These are phyloP conservation scores for Penicillium sp. DNA, from an alignment of 2,329 filamentous ascomycete species.

Conservation along the genomic window DNA sequence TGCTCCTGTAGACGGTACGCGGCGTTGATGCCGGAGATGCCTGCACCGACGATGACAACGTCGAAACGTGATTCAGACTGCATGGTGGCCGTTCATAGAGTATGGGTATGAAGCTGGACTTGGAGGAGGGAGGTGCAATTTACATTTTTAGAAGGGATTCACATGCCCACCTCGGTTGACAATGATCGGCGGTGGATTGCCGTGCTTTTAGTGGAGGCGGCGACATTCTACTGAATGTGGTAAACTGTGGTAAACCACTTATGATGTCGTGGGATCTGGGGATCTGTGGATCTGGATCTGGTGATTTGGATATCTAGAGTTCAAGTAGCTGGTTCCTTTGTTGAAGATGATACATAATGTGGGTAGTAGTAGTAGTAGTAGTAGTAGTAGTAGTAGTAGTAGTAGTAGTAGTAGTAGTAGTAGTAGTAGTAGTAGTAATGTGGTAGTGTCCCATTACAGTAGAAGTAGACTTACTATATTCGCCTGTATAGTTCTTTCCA, in stretches of 20 bases:
- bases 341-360: no score
- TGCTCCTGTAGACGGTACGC: constrained; percentile 63
- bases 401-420: no score
- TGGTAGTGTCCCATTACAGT: no score
- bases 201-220: background rate
- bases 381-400: no score
- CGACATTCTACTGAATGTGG: background rate
- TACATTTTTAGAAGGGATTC: constrained; percentile 4
- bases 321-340: no score
- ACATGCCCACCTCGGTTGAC: constrained; percentile 26
- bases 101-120: background rate
- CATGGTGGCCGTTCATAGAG: constrained; percentile 17
- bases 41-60: constrained; percentile 64
- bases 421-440: no score
- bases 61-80: constrained; percentile 38
- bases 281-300: no score
- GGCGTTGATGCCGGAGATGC: constrained; percentile 69
- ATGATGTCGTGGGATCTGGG: background rate
- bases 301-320: no score
- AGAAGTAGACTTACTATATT: no score
- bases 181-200: constrained; percentile 7
- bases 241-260: background rate
- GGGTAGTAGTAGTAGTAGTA: no score
- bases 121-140: background rate
- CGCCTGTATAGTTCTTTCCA: no score